These are phyloP conservation scores for Saturnispora saitoi DNA, from an alignment of 805 yeast species.

Conservation along the genomic window DNA sequence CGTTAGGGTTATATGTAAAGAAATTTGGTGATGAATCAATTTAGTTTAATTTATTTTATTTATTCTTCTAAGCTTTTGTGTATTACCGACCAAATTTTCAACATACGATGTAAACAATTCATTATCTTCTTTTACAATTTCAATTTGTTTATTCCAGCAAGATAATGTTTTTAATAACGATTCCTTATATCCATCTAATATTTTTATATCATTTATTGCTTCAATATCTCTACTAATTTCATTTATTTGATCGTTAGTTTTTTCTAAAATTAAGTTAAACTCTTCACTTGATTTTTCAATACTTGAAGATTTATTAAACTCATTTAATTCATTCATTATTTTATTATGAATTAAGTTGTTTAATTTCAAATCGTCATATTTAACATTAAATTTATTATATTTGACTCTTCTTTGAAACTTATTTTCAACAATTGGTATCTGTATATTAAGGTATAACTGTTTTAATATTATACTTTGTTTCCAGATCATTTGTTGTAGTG, in stretches of 20 bases:
- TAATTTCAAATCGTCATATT: slow-evolving; percentile 3
- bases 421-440: slow-evolving; percentile 67
- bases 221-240: slow-evolving; percentile 9
- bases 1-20: slow-evolving; percentile 62
- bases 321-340: slow-evolving; percentile 25
- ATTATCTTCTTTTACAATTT: slow-evolving; percentile 52
- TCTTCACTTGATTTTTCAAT: slow-evolving; percentile 18
- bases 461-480: slow-evolving; percentile 55
- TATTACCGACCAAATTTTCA: slow-evolving; percentile 82
- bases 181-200: slow-evolving; percentile 31
- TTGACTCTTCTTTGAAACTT: slow-evolving; percentile 20
- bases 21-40: slow-evolving; percentile 19
- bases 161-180: slow-evolving; percentile 26
- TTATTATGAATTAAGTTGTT: slow-evolving; percentile 7
- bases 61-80: slow-evolving; percentile 62
- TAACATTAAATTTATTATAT: slow-evolving; percentile 9
- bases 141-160: slow-evolving; percentile 45
- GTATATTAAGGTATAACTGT: slow-evolving; percentile 52
- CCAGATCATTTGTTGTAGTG: slow-evolving; percentile 60
- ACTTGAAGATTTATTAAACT: slow-evolving; percentile 19
- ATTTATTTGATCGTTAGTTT: slow-evolving; percentile 15
- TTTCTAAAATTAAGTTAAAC: slow-evolving; percentile 18
- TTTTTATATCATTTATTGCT: slow-evolving; percentile 19
- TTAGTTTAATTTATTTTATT: slow-evolving; percentile 5
- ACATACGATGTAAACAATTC: slow-evolving; percentile 78